Evolutionary conservation across 192 early-diverging fungal species (phyloP), one percentile per base, ranked within the genome.

Genomic region (Thamnidium elegans): DNA sequence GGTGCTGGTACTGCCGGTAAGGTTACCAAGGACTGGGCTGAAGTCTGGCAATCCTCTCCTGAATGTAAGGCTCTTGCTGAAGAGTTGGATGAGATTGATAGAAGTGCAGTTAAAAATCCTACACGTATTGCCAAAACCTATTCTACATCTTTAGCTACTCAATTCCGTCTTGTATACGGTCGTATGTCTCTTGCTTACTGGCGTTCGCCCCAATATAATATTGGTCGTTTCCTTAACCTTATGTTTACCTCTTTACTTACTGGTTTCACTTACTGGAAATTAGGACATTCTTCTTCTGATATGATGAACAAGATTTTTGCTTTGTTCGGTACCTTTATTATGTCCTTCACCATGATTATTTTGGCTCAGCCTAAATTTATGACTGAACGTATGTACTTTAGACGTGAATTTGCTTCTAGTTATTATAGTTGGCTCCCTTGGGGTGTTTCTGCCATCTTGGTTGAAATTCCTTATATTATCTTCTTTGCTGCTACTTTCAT

Each of bases 241-340:
- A 70, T 87, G 32, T 69, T 86, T 32, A 67, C 70, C 50, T 83
- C 84, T 0, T 71, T 94, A 17, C 54, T 85, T 13, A 83, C 87
- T 45, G 89, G 88, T 7, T 87, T 94, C 77, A 83, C 90, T 11
- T 94, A 87, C 69, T 89, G 79, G 81, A 78, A 88, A 36, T 67
- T 87, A 9, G 72, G 73, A 15, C 20, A 78, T 32, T 79, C 86
- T 10, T 69, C 80, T 5, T 66, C 72, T 11, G 90, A 90, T 58
- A 66, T 84, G 23, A 81, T 87, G 67, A 87, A 87, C 62, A 81
- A 81, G 42, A 75, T 89, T 2, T 90, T 91, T 69, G 85, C 84
- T 11, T 74, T 94, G n/a, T 93, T 91, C 71, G 78, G 80, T 66
- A 81, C 81, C 13, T 72, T 87, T 55, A 83, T 86, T 17, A 78